These are phyloP conservation scores for Stereocaulon alpinum DNA, from an alignment of 495 filamentous ascomycete species.

Conservation along the genomic window DNA sequence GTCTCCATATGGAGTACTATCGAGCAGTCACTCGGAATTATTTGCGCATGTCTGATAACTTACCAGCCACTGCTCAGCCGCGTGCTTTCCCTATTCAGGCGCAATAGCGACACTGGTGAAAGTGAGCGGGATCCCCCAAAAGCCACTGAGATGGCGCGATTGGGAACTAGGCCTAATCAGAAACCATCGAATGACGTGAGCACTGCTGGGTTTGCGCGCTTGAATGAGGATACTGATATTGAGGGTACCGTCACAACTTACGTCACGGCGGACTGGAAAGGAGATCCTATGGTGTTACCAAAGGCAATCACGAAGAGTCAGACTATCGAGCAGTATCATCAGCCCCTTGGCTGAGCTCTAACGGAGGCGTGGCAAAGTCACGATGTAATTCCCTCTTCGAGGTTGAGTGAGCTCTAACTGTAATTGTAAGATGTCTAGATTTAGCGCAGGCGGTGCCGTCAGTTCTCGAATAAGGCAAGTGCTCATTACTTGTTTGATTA, in stretches of 20 bases:
- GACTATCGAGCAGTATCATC: not conserved
- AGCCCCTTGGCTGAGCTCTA: not conserved
- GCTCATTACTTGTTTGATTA: too few relatives aligned
- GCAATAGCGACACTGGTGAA: not conserved
- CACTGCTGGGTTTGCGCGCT: not conserved
- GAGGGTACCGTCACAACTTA: not conserved
- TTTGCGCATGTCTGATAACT: slow-evolving; percentile 48
- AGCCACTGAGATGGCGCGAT: not conserved
- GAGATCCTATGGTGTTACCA: not conserved
- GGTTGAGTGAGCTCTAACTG: too few relatives aligned
- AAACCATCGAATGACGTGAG: not conserved
- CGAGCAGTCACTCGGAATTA: slow-evolving; percentile 47
- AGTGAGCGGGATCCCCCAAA: not conserved
- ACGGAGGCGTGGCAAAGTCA: too few relatives aligned
- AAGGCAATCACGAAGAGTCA: not conserved
- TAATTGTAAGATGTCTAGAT: too few relatives aligned
- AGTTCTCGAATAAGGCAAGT: too few relatives aligned
- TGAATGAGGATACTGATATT: not conserved
- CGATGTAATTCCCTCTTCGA: too few relatives aligned
- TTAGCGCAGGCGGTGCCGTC: too few relatives aligned
- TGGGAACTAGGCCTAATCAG: not conserved
- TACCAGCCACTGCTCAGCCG: slow-evolving; percentile 42
- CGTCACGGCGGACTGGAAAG: not conserved
- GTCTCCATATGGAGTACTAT: slow-evolving; percentile 48
- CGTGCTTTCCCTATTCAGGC: too few relatives aligned